These are phyloP conservation scores for Aureobasidium sp. DNA, from an alignment of 2,329 filamentous ascomycete species.

Conservation along the genomic window DNA sequence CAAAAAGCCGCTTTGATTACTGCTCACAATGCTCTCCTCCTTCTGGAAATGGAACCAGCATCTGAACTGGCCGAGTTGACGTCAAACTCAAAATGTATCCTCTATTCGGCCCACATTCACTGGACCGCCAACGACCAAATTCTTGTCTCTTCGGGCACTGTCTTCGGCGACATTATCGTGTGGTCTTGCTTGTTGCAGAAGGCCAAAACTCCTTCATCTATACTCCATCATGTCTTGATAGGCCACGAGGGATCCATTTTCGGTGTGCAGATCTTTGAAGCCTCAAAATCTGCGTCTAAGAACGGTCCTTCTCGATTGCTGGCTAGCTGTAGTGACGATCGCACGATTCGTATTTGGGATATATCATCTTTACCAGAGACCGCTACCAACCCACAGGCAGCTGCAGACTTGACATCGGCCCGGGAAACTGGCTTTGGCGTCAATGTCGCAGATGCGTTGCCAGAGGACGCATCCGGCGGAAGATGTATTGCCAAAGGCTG, in stretches of 20 bases:
- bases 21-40: conserved; percentile 75
- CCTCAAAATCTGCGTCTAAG: conserved; percentile 34
- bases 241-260: conserved; percentile 92
- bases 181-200: conserved; percentile 59
- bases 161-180: conserved; percentile 87
- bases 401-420: conserved; percentile 23
- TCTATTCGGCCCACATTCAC: conserved; percentile 74
- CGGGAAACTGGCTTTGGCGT: conserved; percentile 41
- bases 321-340: conserved; percentile 89
- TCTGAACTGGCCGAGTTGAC: conserved; percentile 38
- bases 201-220: conserved; percentile 25
- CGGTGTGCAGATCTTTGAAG: conserved; percentile 69
- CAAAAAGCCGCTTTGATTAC: conserved; percentile 55
- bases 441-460: conserved; percentile 9
- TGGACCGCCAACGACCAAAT: conserved; percentile 55
- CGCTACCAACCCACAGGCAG: conserved; percentile 25
- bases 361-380: conserved; percentile 50
- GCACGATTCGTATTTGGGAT: conserved; percentile 84
- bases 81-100: conserved; percentile 63
- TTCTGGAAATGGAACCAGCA: conserved; percentile 19
- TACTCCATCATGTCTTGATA: conserved; percentile 50
- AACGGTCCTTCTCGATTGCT: conserved; percentile 54
- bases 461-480: conserved; percentile 28
- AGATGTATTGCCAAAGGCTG: conserved; percentile 63
- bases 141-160: conserved; percentile 79